A percentile compares a stretch with the other conserved stretches of the same genome.
Evolutionary conservation across 148 eudicot species (phyloP).

Genomic region (Camellia sinensis): DNA sequence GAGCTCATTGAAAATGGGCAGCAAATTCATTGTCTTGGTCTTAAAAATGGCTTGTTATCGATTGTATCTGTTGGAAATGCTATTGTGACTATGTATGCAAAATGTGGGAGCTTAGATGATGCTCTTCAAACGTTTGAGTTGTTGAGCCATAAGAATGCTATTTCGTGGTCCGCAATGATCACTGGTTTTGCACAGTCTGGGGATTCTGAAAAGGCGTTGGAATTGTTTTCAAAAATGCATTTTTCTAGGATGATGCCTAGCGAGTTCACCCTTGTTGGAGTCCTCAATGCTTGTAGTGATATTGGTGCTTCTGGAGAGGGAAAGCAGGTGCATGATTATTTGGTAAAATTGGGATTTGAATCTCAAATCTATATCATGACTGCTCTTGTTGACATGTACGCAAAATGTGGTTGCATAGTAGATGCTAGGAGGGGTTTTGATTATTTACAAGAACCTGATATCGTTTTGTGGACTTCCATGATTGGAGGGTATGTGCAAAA

Average conservation of each 20-base stretch:
- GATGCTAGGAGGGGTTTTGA: constrained; percentile 61
- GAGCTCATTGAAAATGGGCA: constrained; percentile 32
- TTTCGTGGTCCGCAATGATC: constrained; percentile 59
- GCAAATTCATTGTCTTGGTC: constrained; percentile 39
- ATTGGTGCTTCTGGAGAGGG: constrained; percentile 34
- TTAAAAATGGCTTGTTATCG: constrained; percentile 32
- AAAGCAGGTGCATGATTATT: constrained; percentile 49
- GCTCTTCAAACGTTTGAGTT: constrained; percentile 39
- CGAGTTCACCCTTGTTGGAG: constrained; percentile 61
- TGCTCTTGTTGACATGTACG: constrained; percentile 63
- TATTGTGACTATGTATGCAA: constrained; percentile 52
- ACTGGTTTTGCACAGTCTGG: constrained; percentile 60
- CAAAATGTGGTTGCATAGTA: constrained; percentile 43
- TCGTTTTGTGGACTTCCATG: constrained; percentile 69
- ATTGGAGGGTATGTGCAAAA: constrained; percentile 59
- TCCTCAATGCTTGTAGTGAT: constrained; percentile 56
- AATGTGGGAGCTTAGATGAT: constrained; percentile 36
- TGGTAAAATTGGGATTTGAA: constrained; percentile 48
- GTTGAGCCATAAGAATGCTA: constrained; percentile 32
- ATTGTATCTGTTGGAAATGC: constrained; percentile 48
- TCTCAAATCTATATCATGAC: constrained; percentile 48
- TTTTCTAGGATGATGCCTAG: constrained; percentile 38
- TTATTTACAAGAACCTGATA: constrained; percentile 49
- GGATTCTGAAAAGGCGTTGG: constrained; percentile 37
- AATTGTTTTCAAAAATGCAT: constrained; percentile 50